Conservation (phyloP, 1,284 basidiomycete species). For the Amylostereum chailletii region DNA sequence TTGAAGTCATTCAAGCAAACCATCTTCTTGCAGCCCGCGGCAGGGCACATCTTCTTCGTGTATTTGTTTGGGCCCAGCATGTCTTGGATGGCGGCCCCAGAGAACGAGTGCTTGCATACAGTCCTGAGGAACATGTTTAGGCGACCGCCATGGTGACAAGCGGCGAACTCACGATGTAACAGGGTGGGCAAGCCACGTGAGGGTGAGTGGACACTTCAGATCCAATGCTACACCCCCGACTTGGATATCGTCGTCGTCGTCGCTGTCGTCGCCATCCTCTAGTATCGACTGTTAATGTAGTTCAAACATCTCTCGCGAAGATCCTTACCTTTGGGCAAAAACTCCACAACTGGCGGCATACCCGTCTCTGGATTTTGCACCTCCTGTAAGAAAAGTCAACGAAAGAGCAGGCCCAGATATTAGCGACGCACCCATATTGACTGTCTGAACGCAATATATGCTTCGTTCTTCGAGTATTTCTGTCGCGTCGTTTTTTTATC, state of each 20-base stretch:
- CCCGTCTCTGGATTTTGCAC: slow-evolving; percentile 53
- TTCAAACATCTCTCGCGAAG: too few species aligned
- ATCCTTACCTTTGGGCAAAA: slow-evolving; percentile 56
- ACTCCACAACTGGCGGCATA: slow-evolving; percentile 71
- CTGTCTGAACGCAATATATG: slow-evolving; percentile 58
- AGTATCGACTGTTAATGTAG: background rate
- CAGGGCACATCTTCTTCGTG: slow-evolving; percentile 47
- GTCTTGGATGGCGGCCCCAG: slow-evolving; percentile 47
- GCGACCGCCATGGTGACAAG: background rate
- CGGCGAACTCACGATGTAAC: slow-evolving; percentile 56
- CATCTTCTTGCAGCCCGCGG: slow-evolving; percentile 56
- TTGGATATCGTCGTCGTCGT: slow-evolving; percentile 74
- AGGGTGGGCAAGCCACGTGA: slow-evolving; percentile 57
- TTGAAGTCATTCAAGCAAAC: slow-evolving; percentile 45
- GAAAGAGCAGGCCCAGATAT: background rate
- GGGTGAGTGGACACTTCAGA: slow-evolving; percentile 73
- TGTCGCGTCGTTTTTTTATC: slow-evolving; percentile 56
- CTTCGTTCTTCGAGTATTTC: slow-evolving; percentile 59
- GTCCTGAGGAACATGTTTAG: slow-evolving; percentile 27
- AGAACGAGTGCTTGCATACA: slow-evolving; percentile 68
- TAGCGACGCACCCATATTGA: slow-evolving; percentile 53
- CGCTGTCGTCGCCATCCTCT: slow-evolving; percentile 74
- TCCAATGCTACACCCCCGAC: slow-evolving; percentile 76
- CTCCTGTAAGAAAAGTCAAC: slow-evolving; percentile 36
- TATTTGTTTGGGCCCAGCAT: slow-evolving; percentile 32